Conservation (phyloP, 2,329 filamentous ascomycete genomes). For the Hypoxylon sp. region DNA sequence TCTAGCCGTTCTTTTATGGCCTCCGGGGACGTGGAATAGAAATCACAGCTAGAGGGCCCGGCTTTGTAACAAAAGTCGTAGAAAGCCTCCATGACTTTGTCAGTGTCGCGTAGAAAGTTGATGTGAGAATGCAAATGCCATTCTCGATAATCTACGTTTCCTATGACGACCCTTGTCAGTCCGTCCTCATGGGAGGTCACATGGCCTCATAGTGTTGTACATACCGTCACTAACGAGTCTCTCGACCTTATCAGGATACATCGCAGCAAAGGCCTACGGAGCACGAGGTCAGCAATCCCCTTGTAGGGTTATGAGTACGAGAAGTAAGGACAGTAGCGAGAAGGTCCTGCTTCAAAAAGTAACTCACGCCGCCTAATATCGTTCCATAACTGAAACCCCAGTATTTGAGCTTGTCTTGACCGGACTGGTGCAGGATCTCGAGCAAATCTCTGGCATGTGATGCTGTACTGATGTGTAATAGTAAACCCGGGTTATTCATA, state of each 20-base stretch:
- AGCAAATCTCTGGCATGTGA: constrained; percentile 63
- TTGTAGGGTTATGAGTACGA: too few species aligned
- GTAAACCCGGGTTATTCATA: constrained; percentile 54
- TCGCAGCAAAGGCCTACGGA: constrained; percentile 59
- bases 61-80: constrained; percentile 66
- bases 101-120: constrained; percentile 66
- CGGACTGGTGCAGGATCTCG: constrained; percentile 59
- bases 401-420: constrained; percentile 60
- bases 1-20: constrained; percentile 57
- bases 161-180: constrained; percentile 35
- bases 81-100: constrained; percentile 66
- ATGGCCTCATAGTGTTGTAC: constrained; percentile 29
- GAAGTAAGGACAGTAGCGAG: not conserved
- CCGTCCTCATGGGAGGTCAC: not conserved
- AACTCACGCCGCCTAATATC: constrained; percentile 58
- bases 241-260: constrained; percentile 65
- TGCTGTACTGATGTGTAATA: constrained; percentile 59
- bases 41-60: constrained; percentile 61
- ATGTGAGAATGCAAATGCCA: constrained; percentile 62
- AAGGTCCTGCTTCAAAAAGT: not conserved
- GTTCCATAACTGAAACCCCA: constrained; percentile 70
- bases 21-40: constrained; percentile 55
- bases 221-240: constrained; percentile 64
- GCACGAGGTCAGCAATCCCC: constrained; percentile 1
- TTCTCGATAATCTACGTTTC: constrained; percentile 67